These are phyloP conservation scores for Neurospora sp. DNA, from an alignment of 495 filamentous ascomycete genomes.

Conservation along the genomic window DNA sequence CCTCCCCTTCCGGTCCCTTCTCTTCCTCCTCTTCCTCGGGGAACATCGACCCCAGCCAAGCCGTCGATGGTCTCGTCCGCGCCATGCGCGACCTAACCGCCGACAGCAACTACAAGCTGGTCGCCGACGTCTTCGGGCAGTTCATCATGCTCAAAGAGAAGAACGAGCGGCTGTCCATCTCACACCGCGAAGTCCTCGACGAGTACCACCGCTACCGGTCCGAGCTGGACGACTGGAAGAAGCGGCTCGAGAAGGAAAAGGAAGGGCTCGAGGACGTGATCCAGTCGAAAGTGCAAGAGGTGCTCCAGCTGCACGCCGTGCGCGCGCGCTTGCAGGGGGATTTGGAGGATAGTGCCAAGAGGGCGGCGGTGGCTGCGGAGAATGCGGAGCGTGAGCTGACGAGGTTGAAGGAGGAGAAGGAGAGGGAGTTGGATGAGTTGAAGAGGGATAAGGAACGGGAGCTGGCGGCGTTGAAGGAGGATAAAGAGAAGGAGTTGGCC, in stretches of 20 bases:
- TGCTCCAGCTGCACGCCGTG: slow-evolving; percentile 17
- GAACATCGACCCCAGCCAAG: slow-evolving; percentile 15
- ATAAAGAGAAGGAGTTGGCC: slow-evolving; percentile 6
- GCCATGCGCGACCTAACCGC: slow-evolving; percentile 28
- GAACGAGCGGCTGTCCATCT: slow-evolving; percentile 23
- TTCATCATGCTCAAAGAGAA: slow-evolving; percentile 29
- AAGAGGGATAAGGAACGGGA: slow-evolving; percentile 2
- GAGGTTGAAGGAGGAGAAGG: slow-evolving; percentile 2
- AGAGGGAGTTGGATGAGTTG: slow-evolving; percentile 4
- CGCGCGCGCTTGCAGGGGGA: slow-evolving; percentile 16
- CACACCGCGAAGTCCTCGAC: slow-evolving; percentile 24
- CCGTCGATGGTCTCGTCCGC: slow-evolving; percentile 26
- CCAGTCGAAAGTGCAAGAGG: slow-evolving; percentile 20
- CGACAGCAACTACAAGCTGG: slow-evolving; percentile 29
- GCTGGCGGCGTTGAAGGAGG: not conserved
- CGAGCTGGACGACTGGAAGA: slow-evolving; percentile 24
- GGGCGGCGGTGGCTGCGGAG: slow-evolving; percentile 11
- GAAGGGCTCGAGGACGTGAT: slow-evolving; percentile 18
- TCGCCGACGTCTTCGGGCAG: slow-evolving; percentile 30
- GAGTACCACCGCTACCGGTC: slow-evolving; percentile 28
- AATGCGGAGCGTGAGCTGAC: slow-evolving; percentile 4
- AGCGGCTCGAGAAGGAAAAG: slow-evolving; percentile 18
- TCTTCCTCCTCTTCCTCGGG: not conserved
- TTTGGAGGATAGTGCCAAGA: slow-evolving; percentile 15
- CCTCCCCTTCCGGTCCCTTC: not conserved